A percentile compares a stretch with the other conserved stretches of the same genome.
These are phyloP conservation scores for Sindora glabra DNA, from an alignment of 306 rosid species.

Conservation along the genomic window DNA sequence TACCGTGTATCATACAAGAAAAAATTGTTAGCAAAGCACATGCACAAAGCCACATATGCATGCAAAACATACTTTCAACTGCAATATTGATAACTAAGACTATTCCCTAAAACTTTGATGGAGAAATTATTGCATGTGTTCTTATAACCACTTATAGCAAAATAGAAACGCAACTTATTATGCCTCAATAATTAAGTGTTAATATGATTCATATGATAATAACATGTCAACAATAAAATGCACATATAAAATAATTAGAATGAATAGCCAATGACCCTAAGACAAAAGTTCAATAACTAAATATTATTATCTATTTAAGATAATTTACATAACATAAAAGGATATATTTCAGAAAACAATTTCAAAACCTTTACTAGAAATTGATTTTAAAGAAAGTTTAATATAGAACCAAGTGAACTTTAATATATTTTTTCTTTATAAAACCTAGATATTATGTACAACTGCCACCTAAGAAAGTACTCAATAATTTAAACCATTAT, in stretches of 20 bases:
- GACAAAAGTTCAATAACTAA: no score
- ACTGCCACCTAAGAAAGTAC: background rate
- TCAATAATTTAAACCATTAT: background rate
- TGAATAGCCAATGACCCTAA: no score
- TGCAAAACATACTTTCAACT: slow-evolving; percentile 52
- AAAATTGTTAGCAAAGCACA: slow-evolving; percentile 1
- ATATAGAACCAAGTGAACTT: background rate
- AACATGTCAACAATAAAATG: slow-evolving; percentile 6
- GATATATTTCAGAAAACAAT: background rate
- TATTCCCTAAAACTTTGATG: slow-evolving; percentile 30
- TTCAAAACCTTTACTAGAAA: background rate
- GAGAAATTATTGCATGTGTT: slow-evolving; percentile 47
- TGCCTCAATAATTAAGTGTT: no score
- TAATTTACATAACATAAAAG: background rate
- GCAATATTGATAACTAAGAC: slow-evolving; percentile 49
- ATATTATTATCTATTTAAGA: slow-evolving; percentile 4
- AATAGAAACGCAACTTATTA: no score
- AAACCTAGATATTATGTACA: background rate
- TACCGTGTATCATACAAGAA: background rate
- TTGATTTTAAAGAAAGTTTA: background rate
- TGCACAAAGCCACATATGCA: background rate
- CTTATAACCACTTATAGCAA: slow-evolving; percentile 59
- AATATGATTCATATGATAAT: background rate
- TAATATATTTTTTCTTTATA: no score
- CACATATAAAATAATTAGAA: background rate